These are phyloP conservation scores for Plenodomus biglobosus DNA, from an alignment of 2,329 filamentous ascomycete genomes.

Conservation along the genomic window DNA sequence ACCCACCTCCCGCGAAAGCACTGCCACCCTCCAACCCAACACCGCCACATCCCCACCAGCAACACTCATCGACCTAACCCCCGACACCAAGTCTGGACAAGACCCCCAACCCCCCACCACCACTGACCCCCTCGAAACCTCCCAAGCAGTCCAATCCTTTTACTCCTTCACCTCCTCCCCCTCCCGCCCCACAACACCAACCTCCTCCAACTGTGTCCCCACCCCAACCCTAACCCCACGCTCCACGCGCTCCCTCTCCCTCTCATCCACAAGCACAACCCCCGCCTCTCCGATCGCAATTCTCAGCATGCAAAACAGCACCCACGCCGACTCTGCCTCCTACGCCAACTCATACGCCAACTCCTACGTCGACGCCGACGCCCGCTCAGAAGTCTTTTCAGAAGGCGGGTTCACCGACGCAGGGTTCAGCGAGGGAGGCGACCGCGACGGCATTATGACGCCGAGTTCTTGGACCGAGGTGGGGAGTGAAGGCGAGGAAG, in stretches of 20 bases:
- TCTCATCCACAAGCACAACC: slow-evolving; percentile 25
- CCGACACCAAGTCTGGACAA: too few species aligned
- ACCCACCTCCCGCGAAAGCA: slow-evolving; percentile 28
- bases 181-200: slow-evolving; percentile 6
- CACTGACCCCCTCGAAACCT: slow-evolving; percentile 11
- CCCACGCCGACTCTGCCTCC: background rate
- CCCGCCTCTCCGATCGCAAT: slow-evolving; percentile 36
- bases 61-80: slow-evolving; percentile 38
- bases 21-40: slow-evolving; percentile 32
- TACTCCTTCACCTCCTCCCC: slow-evolving; percentile 36
- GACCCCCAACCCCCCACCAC: too few species aligned
- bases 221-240: slow-evolving; percentile 44
- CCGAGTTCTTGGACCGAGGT: slow-evolving; percentile 46
- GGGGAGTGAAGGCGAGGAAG: slow-evolving; percentile 40
- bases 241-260: slow-evolving; percentile 34
- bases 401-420: slow-evolving; percentile 43
- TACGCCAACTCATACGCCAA: too few species aligned
- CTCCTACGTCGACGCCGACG: slow-evolving; percentile 34
- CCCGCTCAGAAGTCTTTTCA: slow-evolving; percentile 39
- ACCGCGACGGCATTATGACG: slow-evolving; percentile 41
- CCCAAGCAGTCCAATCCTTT: slow-evolving; percentile 38
- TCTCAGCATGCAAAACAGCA: slow-evolving; percentile 35
- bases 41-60: slow-evolving; percentile 7
- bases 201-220: slow-evolving; percentile 21
- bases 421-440: slow-evolving; percentile 37